Evolutionary conservation across 176 grass and related monocot genomes (phyloP), one percentile per base, ranked within the genome.

Genomic region (Triticum dicoccoides): DNA sequence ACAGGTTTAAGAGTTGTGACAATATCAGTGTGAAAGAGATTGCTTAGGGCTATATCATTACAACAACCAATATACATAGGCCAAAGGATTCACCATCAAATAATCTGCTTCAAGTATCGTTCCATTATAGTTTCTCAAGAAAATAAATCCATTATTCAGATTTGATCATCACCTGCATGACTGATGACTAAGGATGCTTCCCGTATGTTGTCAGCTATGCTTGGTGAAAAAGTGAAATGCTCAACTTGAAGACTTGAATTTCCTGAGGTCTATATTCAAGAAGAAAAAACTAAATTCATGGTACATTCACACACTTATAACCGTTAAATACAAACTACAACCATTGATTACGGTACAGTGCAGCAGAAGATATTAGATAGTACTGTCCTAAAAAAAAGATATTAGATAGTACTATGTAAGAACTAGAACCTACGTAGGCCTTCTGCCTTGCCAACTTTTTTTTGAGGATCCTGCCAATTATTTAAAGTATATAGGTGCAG

Each of bases 191-290:
- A 85, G 33, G 89, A 98, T 76, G 96, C 88, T 6, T 80, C 87
- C 85, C 82, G 84, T 38, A 98, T 85, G 69, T 91, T 85, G 34
- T 95, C 88, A 81, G 91, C 93, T 75, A 95, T 94, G 68, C 81
- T 95, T 71, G 91, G 83, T 65, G 96, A 98, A 91, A 98, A 98
- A 11, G 93, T 93, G 81, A 98, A 98, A 83, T 93, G 90, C 75
- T 90, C 91, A 61, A 98, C 88, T 70, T 89, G 61, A 61, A 93
- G 83, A 71, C 80, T 78, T 61, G 82, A 76, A 63, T 90, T 85
- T 86, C 61, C 81, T 12, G 88, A 93, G 4, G 89, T 69, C 96
- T 95, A 82, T 65, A 89, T 85, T 89, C 21, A 51, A 32, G 41
- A 32, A 66, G 63, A 79, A 83, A 5, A 74, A 52, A 89, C 17